phyloP scores from a whole-genome alignment of 768 basidiomycete genomes.

The Termitomyces sp. region DNA sequence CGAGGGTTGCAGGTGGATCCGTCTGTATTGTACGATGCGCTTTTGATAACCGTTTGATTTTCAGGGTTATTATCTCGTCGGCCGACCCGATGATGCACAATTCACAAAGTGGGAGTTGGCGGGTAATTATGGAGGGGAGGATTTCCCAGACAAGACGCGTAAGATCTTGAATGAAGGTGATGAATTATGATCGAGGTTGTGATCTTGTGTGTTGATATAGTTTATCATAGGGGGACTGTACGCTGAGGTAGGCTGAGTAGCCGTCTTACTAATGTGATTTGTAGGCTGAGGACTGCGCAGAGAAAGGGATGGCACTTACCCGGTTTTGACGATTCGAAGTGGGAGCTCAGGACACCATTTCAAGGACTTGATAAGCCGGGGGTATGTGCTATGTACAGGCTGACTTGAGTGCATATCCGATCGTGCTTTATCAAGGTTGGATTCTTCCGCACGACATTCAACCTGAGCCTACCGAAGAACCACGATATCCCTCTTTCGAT shows the following conservation, averaged over 20 bases:
- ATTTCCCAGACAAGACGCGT: slow-evolving; percentile 15
- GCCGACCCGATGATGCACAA: slow-evolving; percentile 8
- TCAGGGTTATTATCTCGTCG: slow-evolving; percentile 17
- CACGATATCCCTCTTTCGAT: slow-evolving; percentile 15
- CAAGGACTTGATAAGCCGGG: slow-evolving; percentile 14
- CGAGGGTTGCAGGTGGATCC: slow-evolving; percentile 14
- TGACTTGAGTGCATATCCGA: not conserved
- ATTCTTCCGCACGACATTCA: slow-evolving; percentile 18
- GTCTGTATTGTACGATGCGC: too few species aligned
- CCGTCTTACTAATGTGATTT: not conserved
- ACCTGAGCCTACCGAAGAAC: slow-evolving; percentile 10
- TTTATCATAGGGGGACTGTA: slow-evolving; percentile 13
- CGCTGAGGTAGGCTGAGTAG: slow-evolving; percentile 11
- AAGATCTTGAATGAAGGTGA: slow-evolving; percentile 18
- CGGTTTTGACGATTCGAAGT: slow-evolving; percentile 16
- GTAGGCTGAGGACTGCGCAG: not conserved
- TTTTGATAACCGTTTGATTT: not conserved
- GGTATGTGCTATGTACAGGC: not conserved
- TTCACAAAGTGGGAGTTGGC: slow-evolving; percentile 16
- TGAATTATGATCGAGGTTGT: not conserved
- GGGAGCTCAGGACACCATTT: slow-evolving; percentile 17
- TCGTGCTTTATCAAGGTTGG: slow-evolving; percentile 11
- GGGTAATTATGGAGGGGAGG: slow-evolving; percentile 15
- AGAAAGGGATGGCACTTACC: slow-evolving; percentile 19
- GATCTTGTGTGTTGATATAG: not conserved